phyloP scores from a whole-genome alignment of 2,329 filamentous ascomycete genomes.

The Fusarium bactridioides region DNA sequence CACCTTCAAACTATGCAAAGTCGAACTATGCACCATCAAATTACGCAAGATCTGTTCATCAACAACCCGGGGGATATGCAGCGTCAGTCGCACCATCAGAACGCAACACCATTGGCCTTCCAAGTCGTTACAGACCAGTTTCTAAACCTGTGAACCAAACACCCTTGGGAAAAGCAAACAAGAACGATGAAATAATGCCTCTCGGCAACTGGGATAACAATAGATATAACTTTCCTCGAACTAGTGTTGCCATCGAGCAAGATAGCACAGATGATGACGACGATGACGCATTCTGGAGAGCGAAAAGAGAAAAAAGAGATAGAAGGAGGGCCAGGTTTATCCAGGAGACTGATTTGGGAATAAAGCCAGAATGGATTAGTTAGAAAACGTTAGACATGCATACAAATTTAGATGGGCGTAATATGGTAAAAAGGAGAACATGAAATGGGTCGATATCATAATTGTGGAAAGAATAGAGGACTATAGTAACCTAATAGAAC shows the following conservation, averaged over 20 bases:
- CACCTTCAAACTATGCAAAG: neutral
- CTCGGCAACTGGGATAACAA: neutral
- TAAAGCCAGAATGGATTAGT: conserved; percentile 7
- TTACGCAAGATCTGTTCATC: conserved; percentile 9
- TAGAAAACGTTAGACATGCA: neutral
- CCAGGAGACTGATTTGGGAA: neutral
- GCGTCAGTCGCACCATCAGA: conserved; percentile 23
- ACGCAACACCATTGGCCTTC: conserved; percentile 23
- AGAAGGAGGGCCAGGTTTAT: conserved; percentile 25
- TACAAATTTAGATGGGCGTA: neutral
- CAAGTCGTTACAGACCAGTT: conserved; percentile 26
- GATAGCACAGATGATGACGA: conserved; percentile 12
- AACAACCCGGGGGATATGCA: neutral
- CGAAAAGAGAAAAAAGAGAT: conserved; percentile 16
- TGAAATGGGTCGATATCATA: neutral
- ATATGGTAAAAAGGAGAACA: neutral
- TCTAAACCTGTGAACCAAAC: conserved; percentile 1
- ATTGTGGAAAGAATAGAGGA: neutral
- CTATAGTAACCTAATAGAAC: neutral
- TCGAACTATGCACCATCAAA: conserved; percentile 11
- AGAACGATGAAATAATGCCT: neutral
- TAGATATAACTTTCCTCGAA: neutral
- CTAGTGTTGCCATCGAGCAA: neutral
- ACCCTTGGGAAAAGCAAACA: neutral
- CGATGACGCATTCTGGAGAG: conserved; percentile 20